These are phyloP conservation scores for Sextonia rubra DNA, from an alignment of 164 flowering plant genomes.

Conservation along the genomic window DNA sequence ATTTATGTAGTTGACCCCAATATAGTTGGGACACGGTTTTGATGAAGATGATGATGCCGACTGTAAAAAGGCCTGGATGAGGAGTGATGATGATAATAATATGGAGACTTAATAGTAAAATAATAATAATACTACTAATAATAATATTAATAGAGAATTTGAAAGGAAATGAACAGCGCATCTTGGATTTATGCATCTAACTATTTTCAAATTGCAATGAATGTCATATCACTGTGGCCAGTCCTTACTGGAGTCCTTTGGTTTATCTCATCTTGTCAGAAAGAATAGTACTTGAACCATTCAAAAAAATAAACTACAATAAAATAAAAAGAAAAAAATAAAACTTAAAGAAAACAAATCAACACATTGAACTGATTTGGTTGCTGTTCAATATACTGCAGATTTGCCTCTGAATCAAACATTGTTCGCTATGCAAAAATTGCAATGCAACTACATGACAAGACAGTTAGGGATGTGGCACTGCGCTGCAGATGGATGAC, in stretches of 20 bases:
- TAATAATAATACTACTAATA: no score
- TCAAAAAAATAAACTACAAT: no score
- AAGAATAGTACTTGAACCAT: neutral
- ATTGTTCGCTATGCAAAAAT: slow-evolving; percentile 54
- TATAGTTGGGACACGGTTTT: no score
- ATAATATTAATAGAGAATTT: neutral
- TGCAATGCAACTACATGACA: slow-evolving; percentile 48
- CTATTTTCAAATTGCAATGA: neutral
- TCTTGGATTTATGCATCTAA: neutral
- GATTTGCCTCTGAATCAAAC: slow-evolving; percentile 43
- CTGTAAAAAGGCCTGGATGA: no score
- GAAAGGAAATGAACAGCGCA: neutral
- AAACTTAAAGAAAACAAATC: no score
- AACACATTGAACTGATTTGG: neutral
- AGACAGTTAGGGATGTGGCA: slow-evolving; percentile 71
- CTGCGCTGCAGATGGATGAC: slow-evolving; percentile 69
- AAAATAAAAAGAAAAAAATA: no score
- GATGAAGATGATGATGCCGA: no score
- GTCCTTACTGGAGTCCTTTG: neutral
- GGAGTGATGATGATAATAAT: no score
- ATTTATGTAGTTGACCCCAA: no score
- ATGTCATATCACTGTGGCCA: neutral
- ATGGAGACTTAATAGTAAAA: no score
- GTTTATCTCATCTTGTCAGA: neutral
- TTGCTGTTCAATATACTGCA: slow-evolving; percentile 13